These are phyloP conservation scores for Maudiozyma pseudohumilis DNA, from an alignment of 805 yeast species.

Conservation along the genomic window DNA sequence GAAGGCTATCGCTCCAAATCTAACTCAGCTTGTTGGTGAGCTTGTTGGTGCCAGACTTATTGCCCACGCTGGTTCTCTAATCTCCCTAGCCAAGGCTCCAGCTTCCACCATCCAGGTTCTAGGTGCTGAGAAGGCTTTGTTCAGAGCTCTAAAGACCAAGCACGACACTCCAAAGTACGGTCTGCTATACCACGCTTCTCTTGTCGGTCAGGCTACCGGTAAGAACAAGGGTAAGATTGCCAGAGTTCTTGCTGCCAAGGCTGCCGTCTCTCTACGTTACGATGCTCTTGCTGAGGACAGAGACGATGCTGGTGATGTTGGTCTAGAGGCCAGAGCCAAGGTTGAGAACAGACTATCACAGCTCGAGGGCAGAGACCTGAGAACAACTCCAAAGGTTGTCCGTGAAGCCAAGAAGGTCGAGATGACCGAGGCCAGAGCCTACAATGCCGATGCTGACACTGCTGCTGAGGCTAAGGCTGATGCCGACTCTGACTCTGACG, in stretches of 20 bases:
- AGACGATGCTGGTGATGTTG: constrained; percentile 90
- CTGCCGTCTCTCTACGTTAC: constrained; percentile 92
- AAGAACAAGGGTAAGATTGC: constrained; percentile 98
- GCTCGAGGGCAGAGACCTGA: constrained; percentile 91
- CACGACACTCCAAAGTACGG: constrained; percentile 99
- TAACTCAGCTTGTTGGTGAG: constrained; percentile 92
- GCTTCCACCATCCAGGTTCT: constrained; percentile 96
- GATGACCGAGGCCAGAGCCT: constrained; percentile 72
- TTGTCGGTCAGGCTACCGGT: constrained; percentile 97
- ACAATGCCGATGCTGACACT: constrained; percentile 93
- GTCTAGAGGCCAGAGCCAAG: constrained; percentile 82
- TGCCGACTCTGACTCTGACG: constrained; percentile 43
- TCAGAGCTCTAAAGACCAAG: constrained; percentile 97
- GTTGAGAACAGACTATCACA: constrained; percentile 91
- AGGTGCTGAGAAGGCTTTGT: constrained; percentile 98
- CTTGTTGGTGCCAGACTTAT: constrained; percentile 96
- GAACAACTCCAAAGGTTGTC: constrained; percentile 76
- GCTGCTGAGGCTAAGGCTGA: constrained; percentile 36
- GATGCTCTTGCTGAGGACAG: constrained; percentile 96
- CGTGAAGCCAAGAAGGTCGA: constrained; percentile 82
- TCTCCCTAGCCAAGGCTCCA: constrained; percentile 94
- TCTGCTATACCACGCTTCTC: constrained; percentile 89
- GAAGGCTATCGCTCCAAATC: constrained; percentile 98
- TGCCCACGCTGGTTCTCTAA: constrained; percentile 92
- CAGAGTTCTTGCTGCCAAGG: constrained; percentile 96